phyloP scores from a whole-genome alignment of 352 stramenopile genomes.

The Globisporangium solare region DNA sequence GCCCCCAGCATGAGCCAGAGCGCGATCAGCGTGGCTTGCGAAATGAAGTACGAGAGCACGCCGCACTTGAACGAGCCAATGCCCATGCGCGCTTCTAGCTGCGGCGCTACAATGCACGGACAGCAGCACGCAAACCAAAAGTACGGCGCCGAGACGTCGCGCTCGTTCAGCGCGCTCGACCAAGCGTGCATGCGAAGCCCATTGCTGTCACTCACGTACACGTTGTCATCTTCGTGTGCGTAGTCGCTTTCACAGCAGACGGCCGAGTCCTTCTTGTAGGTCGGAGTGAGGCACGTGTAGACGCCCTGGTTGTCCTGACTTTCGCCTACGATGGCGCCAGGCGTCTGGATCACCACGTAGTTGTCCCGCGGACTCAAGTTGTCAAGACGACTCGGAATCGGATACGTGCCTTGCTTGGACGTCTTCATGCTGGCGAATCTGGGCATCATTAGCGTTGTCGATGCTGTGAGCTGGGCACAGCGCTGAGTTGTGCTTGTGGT shows the following conservation, averaged over 20 bases:
- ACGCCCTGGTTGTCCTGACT: background rate
- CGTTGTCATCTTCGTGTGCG: background rate
- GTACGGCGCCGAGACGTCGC: constrained; percentile 5
- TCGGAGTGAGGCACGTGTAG: background rate
- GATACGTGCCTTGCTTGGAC: constrained; percentile 1
- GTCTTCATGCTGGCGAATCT: background rate
- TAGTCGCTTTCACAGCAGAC: background rate
- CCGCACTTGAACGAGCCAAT: constrained; percentile 8
- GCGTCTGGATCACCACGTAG: constrained; percentile 7
- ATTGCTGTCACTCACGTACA: constrained; percentile 5
- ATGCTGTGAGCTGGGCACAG: too few species aligned
- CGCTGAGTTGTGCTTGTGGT: too few species aligned
- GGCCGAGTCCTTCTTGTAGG: background rate
- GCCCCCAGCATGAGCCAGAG: constrained; percentile 12
- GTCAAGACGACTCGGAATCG: constrained; percentile 2
- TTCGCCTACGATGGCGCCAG: background rate
- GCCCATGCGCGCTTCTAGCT: constrained; percentile 10
- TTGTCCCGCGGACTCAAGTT: constrained; percentile 8
- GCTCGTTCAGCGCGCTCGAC: constrained; percentile 4
- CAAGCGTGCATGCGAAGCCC: constrained; percentile 9
- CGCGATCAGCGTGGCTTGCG: constrained; percentile 6
- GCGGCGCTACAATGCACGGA: constrained; percentile 8
- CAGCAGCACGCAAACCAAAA: constrained; percentile 13
- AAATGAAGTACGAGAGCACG: constrained; percentile 2
- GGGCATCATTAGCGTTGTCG: too few species aligned